These are phyloP conservation scores for Babjeviella inositovora DNA, from an alignment of 805 yeast species.

Conservation along the genomic window DNA sequence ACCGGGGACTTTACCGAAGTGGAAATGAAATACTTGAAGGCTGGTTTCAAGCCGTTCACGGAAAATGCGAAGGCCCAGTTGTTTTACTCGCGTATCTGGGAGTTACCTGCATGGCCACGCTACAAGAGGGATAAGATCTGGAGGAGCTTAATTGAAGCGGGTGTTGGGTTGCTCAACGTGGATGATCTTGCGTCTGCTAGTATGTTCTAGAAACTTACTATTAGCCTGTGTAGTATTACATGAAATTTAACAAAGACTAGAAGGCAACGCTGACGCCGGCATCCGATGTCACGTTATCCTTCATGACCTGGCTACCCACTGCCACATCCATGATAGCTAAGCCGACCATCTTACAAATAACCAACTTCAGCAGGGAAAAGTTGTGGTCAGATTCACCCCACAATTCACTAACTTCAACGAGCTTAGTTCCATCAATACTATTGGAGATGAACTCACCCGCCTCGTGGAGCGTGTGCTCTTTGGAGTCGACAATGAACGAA, in stretches of 20 bases:
- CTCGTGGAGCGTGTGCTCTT: slow-evolving; percentile 35
- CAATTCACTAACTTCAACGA: slow-evolving; percentile 30
- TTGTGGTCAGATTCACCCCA: slow-evolving; percentile 5
- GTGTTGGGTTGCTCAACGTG: slow-evolving; percentile 44
- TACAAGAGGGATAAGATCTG: slow-evolving; percentile 25
- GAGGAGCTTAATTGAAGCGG: slow-evolving; percentile 25
- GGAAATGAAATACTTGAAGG: no score
- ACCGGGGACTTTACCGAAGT: slow-evolving; percentile 12
- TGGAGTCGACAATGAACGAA: slow-evolving; percentile 50
- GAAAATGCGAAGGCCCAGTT: slow-evolving; percentile 30
- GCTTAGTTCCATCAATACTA: slow-evolving; percentile 15
- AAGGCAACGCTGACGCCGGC: no score
- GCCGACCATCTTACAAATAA: slow-evolving; percentile 42
- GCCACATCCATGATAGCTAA: slow-evolving; percentile 48
- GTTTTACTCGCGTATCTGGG: slow-evolving; percentile 54
- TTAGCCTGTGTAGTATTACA: no score
- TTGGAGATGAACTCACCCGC: slow-evolving; percentile 50
- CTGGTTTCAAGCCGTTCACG: slow-evolving; percentile 10
- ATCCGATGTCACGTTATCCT: no score
- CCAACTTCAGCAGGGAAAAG: slow-evolving; percentile 9
- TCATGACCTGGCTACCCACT: slow-evolving; percentile 25
- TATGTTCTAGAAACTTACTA: no score
- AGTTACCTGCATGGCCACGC: slow-evolving; percentile 53
- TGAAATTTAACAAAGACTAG: no score
- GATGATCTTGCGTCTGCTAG: slow-evolving; percentile 39